phyloP scores from a whole-genome alignment of 2,329 filamentous ascomycete species.

The Aureobasidium pullulans region DNA sequence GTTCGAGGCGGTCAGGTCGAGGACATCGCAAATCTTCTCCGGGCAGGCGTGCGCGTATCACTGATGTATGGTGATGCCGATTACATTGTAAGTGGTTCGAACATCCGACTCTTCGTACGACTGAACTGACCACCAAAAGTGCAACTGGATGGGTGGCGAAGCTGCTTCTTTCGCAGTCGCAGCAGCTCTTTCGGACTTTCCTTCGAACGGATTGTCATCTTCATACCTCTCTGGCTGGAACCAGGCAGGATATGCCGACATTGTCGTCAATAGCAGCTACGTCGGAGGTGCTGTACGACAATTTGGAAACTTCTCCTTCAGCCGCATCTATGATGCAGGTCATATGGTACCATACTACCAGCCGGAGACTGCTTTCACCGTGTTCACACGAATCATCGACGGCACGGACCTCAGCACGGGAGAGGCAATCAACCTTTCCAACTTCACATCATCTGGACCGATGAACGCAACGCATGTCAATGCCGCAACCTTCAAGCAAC shows the following conservation, averaged over 20 bases:
- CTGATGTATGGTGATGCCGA: slow-evolving; percentile 62
- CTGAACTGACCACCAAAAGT: slow-evolving; percentile 18
- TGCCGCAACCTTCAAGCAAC: slow-evolving; percentile 39
- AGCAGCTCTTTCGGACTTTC: slow-evolving; percentile 24
- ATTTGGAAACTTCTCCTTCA: slow-evolving; percentile 58
- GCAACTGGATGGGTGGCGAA: slow-evolving; percentile 66
- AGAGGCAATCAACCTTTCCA: slow-evolving; percentile 42
- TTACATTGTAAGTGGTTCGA: slow-evolving; percentile 29
- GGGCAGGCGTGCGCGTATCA: slow-evolving; percentile 49
- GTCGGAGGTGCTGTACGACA: slow-evolving; percentile 60
- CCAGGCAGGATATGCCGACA: slow-evolving; percentile 62
- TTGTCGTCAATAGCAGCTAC: slow-evolving; percentile 61
- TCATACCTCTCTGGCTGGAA: slow-evolving; percentile 51
- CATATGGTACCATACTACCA: slow-evolving; percentile 47
- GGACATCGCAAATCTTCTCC: slow-evolving; percentile 36
- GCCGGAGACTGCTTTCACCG: slow-evolving; percentile 47
- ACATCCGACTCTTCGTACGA: too few species aligned
- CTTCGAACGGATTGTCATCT: slow-evolving; percentile 26
- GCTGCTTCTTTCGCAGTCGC: slow-evolving; percentile 58
- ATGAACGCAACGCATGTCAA: slow-evolving; percentile 51
- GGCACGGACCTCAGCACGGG: slow-evolving; percentile 44
- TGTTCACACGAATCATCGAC: slow-evolving; percentile 47
- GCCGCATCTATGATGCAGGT: slow-evolving; percentile 45
- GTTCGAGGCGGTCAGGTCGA: slow-evolving; percentile 33
- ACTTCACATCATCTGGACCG: slow-evolving; percentile 52